Evolutionary conservation across 805 yeast genomes (phyloP).

Genomic region (fission yeast (Schizosaccharomyces pombe)): DNA sequence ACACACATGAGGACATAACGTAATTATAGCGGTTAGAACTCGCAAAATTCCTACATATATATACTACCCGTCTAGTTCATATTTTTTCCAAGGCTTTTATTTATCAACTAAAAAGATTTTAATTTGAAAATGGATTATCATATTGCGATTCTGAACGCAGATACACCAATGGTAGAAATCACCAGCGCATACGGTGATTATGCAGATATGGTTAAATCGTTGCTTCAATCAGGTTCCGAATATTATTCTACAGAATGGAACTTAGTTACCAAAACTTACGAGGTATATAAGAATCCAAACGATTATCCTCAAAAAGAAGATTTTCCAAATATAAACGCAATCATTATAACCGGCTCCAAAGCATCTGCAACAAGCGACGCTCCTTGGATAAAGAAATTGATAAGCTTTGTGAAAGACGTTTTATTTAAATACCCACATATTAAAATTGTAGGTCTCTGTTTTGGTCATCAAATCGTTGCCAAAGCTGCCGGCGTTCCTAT

Average conservation of each 20-base stretch:
- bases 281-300: background rate
- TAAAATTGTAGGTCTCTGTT: constrained; percentile 43
- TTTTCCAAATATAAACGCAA: background rate
- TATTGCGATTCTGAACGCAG: background rate
- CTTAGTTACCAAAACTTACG: background rate
- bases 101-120: too few species aligned
- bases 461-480: constrained; percentile 66
- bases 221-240: background rate
- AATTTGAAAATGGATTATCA: background rate
- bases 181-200: background rate
- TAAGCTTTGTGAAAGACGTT: constrained; percentile 11
- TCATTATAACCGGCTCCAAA: background rate
- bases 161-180: background rate
- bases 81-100: too few species aligned
- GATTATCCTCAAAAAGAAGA: background rate
- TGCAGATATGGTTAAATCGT: background rate
- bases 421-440: background rate
- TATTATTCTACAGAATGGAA: background rate
- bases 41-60: too few species aligned
- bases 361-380: constrained; percentile 8
- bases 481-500: constrained; percentile 41
- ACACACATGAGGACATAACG: too few species aligned
- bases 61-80: too few species aligned
- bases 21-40: too few species aligned
- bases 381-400: constrained; percentile 17